A percentile compares a stretch with the other conserved stretches of the same genome.
Evolutionary conservation across 2,329 filamentous ascomycete genomes (phyloP).

Genomic region (Calonectria pseudoreteaudii): DNA sequence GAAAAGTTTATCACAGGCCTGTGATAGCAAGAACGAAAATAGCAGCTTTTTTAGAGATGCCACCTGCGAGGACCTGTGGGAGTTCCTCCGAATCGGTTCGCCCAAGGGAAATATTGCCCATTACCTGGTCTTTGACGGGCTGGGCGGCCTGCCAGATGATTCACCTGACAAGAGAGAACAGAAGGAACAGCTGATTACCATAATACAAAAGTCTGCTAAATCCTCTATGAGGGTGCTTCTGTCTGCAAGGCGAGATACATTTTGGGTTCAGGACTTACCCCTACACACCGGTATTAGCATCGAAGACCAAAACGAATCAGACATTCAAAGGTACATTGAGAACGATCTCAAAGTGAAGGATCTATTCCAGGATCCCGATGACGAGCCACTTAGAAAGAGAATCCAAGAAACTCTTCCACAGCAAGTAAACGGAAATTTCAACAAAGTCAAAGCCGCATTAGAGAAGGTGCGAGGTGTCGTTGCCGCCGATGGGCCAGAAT

Average conservation of each 20-base stretch:
- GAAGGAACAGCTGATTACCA: not conserved
- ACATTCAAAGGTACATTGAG: not conserved
- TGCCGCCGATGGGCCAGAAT: not conserved
- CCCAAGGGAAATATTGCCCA: not conserved
- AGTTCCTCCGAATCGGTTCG: not conserved
- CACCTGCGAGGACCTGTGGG: not conserved
- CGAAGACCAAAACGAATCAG: not conserved
- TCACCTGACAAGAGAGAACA: not conserved
- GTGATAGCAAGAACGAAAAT: not conserved
- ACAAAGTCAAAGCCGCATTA: not conserved
- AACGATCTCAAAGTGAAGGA: not conserved
- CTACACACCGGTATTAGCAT: not conserved
- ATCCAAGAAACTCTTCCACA: not conserved
- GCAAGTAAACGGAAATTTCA: not conserved
- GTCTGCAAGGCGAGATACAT: not conserved
- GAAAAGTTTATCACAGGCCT: not conserved
- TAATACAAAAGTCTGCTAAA: not conserved
- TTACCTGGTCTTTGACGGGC: not conserved
- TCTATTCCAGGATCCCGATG: not conserved
- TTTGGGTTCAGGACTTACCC: not conserved
- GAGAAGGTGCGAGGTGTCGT: not conserved
- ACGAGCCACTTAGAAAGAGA: not conserved
- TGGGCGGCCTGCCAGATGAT: not conserved
- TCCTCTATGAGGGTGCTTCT: not conserved
- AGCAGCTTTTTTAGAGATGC: not conserved